Evolutionary conservation across 108 stramenopile genomes (phyloP).

Genomic region (Poteriospumella lacustris): DNA sequence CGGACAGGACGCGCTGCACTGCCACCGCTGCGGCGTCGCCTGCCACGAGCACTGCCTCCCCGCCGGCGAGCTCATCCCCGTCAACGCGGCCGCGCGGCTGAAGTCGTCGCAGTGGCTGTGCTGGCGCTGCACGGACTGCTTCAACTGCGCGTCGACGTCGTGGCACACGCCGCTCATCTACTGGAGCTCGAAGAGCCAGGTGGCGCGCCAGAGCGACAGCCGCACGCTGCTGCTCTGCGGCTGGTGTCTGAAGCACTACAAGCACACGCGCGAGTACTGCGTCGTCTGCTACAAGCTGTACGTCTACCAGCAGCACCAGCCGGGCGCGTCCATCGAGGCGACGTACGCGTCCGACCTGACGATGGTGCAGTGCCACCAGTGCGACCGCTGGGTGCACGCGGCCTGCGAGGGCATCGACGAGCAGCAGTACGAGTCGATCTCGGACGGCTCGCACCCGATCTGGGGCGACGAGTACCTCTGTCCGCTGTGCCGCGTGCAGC

Average conservation of each 20-base stretch:
- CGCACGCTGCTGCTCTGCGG: background rate
- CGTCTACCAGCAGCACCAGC: background rate
- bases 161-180: background rate
- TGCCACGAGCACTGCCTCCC: background rate
- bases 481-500: conserved; percentile 14
- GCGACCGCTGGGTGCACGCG: conserved; percentile 21
- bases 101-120: too few relatives aligned
- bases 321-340: background rate
- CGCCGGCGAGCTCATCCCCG: background rate
- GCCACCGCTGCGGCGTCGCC: background rate
- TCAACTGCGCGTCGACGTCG: too few relatives aligned
- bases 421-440: background rate
- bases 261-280: background rate
- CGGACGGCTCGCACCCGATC: conserved; percentile 8
- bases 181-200: background rate
- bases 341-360: background rate
- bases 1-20: background rate
- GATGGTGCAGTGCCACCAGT: conserved; percentile 21
- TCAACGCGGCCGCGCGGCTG: too few relatives aligned
- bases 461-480: conserved; percentile 29
- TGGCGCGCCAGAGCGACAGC: too few relatives aligned
- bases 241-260: background rate
- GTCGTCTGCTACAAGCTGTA: background rate
- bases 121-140: too few relatives aligned
- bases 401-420: conserved; percentile 16